Evolutionary conservation across 169 alveolate species (phyloP).

Genomic region (Eimeria nieschulzi): DNA sequence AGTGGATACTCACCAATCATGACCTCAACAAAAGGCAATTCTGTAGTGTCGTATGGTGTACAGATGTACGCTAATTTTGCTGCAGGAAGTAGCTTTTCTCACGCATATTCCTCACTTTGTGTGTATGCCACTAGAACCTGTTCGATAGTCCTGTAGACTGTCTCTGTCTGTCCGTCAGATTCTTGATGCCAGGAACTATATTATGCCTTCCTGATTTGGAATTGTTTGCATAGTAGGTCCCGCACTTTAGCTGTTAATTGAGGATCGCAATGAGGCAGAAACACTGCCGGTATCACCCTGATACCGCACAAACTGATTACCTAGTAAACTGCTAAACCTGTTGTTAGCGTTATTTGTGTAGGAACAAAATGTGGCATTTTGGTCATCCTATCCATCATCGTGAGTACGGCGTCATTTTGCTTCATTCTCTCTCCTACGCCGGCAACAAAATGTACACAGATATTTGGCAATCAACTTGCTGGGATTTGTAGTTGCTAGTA

Average conservation of each 20-base stretch:
- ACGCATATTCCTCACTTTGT: neutral
- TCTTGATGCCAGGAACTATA: neutral
- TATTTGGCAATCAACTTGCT: too few relatives aligned
- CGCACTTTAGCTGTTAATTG: neutral
- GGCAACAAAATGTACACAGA: too few relatives aligned
- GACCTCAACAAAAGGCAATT: neutral
- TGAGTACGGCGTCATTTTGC: too few relatives aligned
- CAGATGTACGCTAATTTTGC: neutral
- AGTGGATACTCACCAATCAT: neutral
- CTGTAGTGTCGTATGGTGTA: neutral
- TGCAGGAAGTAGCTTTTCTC: neutral
- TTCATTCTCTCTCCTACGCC: too few relatives aligned
- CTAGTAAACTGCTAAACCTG: too few relatives aligned
- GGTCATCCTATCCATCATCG: too few relatives aligned
- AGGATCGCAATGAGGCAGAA: neutral
- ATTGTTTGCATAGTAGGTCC: neutral
- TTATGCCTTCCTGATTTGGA: neutral
- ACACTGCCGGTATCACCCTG: too few relatives aligned
- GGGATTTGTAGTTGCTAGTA: too few relatives aligned
- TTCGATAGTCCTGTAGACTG: neutral
- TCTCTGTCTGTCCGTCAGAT: neutral
- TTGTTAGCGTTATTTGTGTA: too few relatives aligned
- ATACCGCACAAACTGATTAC: too few relatives aligned
- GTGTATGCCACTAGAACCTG: neutral
- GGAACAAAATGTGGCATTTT: too few relatives aligned